Evolutionary conservation across 768 basidiomycete genomes (phyloP), one percentile per base, ranked within the genome.

Genomic region (Collybiopsis confluens): DNA sequence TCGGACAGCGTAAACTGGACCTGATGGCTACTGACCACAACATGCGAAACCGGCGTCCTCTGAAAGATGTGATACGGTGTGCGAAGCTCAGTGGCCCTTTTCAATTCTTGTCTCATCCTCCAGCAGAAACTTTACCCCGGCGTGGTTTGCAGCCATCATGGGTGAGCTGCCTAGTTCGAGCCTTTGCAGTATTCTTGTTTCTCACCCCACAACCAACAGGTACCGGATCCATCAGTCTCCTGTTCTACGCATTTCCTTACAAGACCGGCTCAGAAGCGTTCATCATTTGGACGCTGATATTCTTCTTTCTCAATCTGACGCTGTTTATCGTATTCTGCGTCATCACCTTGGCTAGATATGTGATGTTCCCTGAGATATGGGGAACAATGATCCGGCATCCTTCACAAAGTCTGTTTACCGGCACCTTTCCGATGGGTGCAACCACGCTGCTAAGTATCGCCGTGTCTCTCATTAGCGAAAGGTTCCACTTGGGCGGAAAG

Each of bases 221-320:
- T 21, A 78, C 77, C 30, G 77, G 77, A n/a, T 65, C 72, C 26
- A 68, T 86, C 13, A 80, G 81, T 56, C 73, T 76, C 35, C 72
- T 88, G 30, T 80, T 85, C 61, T 69, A 75, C 36, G 71, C 62
- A 9, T 83, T 83, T 61, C 86, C 84, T 0, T 87, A 85, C 59
- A 78, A 73, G 2, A 62, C 60, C 33, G 64, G 68, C 28, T 73
- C 76, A 3, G 55, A 58, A 10, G 58, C 70, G n/a, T 73, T 82
- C 68, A 66, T 68, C 45, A 64, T 65, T 45, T 56, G 80, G 43
- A 70, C 75, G 26, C 68, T 80, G 28, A 65, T 73, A 4, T 72
- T 87, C 60, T 85, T 85, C 68, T 74, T 83, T 63, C 65, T 87
- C 55, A 82, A 85, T 62, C 68, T 84, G 33, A 57, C 62, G 1